A percentile compares a stretch with the other conserved stretches of the same genome.
These are phyloP conservation scores for Penicillium paneum DNA, from an alignment of 2,329 filamentous ascomycete genomes.

Conservation along the genomic window DNA sequence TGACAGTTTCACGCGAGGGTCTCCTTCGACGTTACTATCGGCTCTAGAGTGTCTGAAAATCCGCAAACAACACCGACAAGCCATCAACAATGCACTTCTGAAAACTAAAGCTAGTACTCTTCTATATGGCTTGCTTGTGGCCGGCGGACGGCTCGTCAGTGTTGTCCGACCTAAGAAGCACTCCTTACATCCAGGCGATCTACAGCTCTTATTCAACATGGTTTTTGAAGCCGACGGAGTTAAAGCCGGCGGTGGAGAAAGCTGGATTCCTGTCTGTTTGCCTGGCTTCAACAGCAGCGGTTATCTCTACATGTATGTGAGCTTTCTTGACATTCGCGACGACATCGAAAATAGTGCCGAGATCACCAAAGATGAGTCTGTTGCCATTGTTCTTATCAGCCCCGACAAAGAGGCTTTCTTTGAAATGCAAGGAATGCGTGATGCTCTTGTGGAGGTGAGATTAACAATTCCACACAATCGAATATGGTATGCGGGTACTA, in stretches of 20 bases:
- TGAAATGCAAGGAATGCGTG: slow-evolving; percentile 70
- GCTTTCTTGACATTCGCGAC: slow-evolving; percentile 70
- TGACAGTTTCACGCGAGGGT: slow-evolving; percentile 91
- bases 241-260: slow-evolving; percentile 89
- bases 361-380: slow-evolving; percentile 60
- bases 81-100: slow-evolving; percentile 83
- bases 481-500: slow-evolving; percentile 25
- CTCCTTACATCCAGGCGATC: slow-evolving; percentile 88
- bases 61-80: slow-evolving; percentile 77
- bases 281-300: slow-evolving; percentile 96
- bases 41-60: slow-evolving; percentile 91
- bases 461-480: neutral
- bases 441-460: slow-evolving; percentile 56
- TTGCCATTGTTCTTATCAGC: slow-evolving; percentile 91
- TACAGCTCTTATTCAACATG: slow-evolving; percentile 99
- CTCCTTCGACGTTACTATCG: slow-evolving; percentile 80
- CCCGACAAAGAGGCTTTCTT: slow-evolving; percentile 92
- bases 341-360: slow-evolving; percentile 45
- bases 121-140: slow-evolving; percentile 89
- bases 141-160: slow-evolving; percentile 87
- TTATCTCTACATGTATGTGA: slow-evolving; percentile 99
- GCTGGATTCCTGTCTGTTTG: slow-evolving; percentile 93
- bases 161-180: slow-evolving; percentile 93
- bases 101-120: slow-evolving; percentile 73
- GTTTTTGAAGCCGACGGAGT: slow-evolving; percentile 92